Evolutionary conservation across 164 flowering plant species (phyloP), one percentile per base, ranked within the genome.

Genomic region (Chimonanthus salicifolius): DNA sequence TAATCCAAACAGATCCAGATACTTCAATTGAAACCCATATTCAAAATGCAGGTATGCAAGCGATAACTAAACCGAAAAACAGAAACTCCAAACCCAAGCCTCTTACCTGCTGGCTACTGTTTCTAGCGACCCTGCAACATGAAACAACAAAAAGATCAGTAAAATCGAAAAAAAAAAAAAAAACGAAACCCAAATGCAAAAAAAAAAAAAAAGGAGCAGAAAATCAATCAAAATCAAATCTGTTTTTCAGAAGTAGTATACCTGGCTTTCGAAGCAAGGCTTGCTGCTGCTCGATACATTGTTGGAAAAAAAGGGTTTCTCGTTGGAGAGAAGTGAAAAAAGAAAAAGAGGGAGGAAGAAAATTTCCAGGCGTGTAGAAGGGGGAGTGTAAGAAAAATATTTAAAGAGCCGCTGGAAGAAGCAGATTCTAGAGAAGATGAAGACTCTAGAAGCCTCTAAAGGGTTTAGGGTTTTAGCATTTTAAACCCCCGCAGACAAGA

Each of bases 231-330:
- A 49, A 49, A n/a, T 54, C 60, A 9, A 54, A 13, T 13, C 60
- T 9, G 4, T 54, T 54, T 54, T 6, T 54, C 51, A 49, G 51
- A 49, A 49, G 51, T 9, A 49, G 51, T 9, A 70, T 69, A 76
- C 84, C 78, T 58, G 46, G 84, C 80, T 63, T 78, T 81, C 69
- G 81, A 74, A 51, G 84, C 84, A 21, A 81, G 72, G 63, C 62
- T 67, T 33, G 80, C 79, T 8, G 73, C 84, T 4, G 75, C 76
- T 7, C 84, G 75, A 54, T 76, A 79, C 84, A 81, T 81, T 69
- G 70, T 54, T 18, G 20, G 54, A 2, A 51, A 16, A 71, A 5
- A 3, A 4, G 50, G 21, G 45, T 64, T 50, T 10, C 1, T 13
- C 7, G 18, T 10, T 11, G 21, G 18, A 15, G 48, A 66, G 20